Base-by-base conservation (phyloP, 495 filamentous ascomycete genomes). In the Penicillium alfredii region DNA sequence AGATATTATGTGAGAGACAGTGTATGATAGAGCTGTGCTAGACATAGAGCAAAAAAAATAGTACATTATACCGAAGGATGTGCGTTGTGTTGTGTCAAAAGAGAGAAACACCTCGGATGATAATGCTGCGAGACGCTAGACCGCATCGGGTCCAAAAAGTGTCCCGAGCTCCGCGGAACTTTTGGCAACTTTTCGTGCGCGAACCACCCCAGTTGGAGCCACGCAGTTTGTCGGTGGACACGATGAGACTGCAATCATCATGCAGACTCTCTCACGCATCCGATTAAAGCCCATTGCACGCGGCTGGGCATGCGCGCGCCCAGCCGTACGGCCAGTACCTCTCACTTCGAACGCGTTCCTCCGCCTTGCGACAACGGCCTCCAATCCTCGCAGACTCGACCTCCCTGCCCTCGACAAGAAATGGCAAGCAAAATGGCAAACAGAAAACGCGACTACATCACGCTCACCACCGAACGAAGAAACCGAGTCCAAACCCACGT, bases 351-450 rank as follows among this genome's bases (percentile, higher is more conserved):
- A 40, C 36, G 16, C 42, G 25, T 45, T 43, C 25, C 27, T 45
- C 28, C 44, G 51, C 23, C 42, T 52, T 28, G 30, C 51, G 39
- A 47, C 49, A 19, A 69, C 51, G 4, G 21, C 56, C n/a, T 22
- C 44, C 1, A 33, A 10, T 19, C n/a, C 46, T 12, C 41, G 38
- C 28, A 57, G 55, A 40, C 73, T 88, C 17, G 72, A 87, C 45
- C 69, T 90, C 12, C 63, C 66, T 1, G 69, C 69, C 6, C 61
- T 92, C 17, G 85, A 88, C 45, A 58, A 59, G 38, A 88, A 88
- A 81, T 92, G 87, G 87, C 82, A 77, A 22, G 45, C 58, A 26
- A 71, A 52, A 63, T 79, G 76, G 75, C 50, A 61, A 48, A 43
- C 51, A 44, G 53, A n/a, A n/a, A n/a, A 60, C 30, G 38, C 42